Evolutionary conservation across 1,139 yeast genomes (phyloP).

Genomic region (Debaryomyces fabryi): DNA sequence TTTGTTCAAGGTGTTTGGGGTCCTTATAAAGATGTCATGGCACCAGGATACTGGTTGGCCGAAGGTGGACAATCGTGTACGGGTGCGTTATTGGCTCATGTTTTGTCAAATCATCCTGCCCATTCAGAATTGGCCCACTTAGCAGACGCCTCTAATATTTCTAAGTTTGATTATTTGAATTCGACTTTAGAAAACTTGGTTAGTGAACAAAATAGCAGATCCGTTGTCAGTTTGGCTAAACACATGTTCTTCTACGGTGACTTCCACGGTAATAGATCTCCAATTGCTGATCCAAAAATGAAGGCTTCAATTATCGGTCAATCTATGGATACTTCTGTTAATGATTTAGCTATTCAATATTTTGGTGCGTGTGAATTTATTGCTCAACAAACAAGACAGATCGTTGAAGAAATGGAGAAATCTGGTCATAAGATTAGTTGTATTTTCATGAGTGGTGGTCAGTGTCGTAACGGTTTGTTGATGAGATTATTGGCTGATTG

Average conservation of each 20-base stretch:
- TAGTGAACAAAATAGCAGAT: conserved; percentile 56
- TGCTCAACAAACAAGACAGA: conserved; percentile 96
- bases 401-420: conserved; percentile 78
- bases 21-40: conserved; percentile 90
- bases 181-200: conserved; percentile 69
- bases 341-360: conserved; percentile 82
- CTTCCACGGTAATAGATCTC: conserved; percentile 94
- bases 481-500: conserved; percentile 92
- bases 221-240: conserved; percentile 79
- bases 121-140: conserved; percentile 64
- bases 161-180: conserved; percentile 84
- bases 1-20: conserved; percentile 99
- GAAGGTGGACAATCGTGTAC: conserved; percentile 99
- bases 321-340: conserved; percentile 84
- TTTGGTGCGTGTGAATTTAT: conserved; percentile 95
- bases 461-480: conserved; percentile 85
- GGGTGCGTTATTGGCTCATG: conserved; percentile 90
- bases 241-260: conserved; percentile 94
- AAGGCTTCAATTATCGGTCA: conserved; percentile 92
- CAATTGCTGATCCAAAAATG: conserved; percentile 94
- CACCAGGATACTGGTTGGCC: conserved; percentile 91
- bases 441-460: conserved; percentile 94
- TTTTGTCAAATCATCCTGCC: conserved; percentile 89
- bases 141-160: conserved; percentile 65
- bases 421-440: conserved; percentile 77